These are phyloP conservation scores for Phytophthora pseudosyringae DNA, from an alignment of 352 stramenopile genomes.

Conservation along the genomic window DNA sequence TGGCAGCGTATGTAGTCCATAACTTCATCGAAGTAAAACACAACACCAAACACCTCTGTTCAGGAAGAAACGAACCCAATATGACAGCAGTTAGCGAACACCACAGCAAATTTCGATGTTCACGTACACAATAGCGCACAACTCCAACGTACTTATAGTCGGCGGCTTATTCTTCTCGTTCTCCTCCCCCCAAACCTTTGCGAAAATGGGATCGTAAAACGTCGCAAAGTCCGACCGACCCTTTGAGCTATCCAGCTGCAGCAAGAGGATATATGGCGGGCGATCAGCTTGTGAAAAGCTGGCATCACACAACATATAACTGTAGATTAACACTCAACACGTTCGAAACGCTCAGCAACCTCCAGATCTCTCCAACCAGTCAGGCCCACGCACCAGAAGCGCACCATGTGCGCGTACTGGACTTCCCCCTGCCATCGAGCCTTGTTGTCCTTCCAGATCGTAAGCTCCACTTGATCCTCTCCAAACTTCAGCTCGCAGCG, in stretches of 20 bases:
- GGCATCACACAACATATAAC: background rate
- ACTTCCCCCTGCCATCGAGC: conserved; percentile 40
- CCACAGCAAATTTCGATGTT: too few species aligned
- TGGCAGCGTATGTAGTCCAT: conserved; percentile 68
- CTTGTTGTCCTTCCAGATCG: conserved; percentile 38
- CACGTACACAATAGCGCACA: background rate
- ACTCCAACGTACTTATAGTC: conserved; percentile 38
- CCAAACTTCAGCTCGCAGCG: conserved; percentile 48
- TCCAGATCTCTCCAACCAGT: background rate
- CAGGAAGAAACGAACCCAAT: background rate
- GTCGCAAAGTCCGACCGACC: conserved; percentile 43
- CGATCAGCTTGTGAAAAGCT: conserved; percentile 41
- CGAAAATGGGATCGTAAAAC: conserved; percentile 71
- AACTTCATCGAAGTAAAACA: conserved; percentile 73
- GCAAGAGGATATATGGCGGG: conserved; percentile 60
- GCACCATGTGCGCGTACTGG: conserved; percentile 47
- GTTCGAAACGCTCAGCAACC: too few species aligned
- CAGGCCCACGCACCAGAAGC: conserved; percentile 45
- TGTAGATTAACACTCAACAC: background rate
- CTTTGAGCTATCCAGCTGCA: conserved; percentile 46
- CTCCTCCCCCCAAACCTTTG: conserved; percentile 37
- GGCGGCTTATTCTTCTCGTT: conserved; percentile 23
- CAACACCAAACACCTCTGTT: conserved; percentile 63
- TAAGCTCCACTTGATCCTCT: conserved; percentile 35
- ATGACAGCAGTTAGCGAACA: background rate